A percentile compares a stretch with the other conserved stretches of the same genome.
Conservation (phyloP, 2,329 filamentous ascomycete genomes). For the Sclerotinia subarctica region DNA sequence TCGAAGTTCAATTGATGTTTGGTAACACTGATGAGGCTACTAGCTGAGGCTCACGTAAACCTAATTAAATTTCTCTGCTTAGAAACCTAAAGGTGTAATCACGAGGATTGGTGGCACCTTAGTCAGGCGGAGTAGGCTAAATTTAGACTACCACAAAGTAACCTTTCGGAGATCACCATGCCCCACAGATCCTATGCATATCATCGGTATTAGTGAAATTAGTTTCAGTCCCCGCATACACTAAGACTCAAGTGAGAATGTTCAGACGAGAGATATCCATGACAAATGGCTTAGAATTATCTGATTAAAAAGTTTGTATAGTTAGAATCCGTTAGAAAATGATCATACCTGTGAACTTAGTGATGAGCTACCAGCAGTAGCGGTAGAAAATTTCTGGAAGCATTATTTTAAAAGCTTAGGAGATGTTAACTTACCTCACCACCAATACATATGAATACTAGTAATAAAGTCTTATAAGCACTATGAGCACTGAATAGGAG, state of each 20-base stretch:
- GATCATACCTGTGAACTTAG: not conserved
- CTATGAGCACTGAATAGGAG: no score
- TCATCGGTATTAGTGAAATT: not conserved
- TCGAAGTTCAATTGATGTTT: not conserved
- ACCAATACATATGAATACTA: no score
- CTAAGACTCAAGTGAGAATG: not conserved
- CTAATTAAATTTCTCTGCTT: not conserved
- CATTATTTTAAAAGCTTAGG: not conserved
- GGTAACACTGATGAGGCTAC: not conserved
- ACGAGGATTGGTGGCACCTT: not conserved
- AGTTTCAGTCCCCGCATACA: not conserved
- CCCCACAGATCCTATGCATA: not conserved
- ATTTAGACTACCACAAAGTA: not conserved
- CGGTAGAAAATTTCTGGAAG: not conserved
- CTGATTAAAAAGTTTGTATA: not conserved
- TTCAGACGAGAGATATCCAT: not conserved
- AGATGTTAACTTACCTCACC: no score
- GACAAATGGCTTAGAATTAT: not conserved
- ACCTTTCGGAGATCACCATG: not conserved
- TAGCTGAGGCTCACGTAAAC: not conserved
- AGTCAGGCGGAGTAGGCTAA: not conserved
- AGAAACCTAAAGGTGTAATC: not conserved
- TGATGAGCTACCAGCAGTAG: not conserved
- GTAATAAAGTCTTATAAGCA: no score
- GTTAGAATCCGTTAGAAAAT: not conserved